Conservation (phyloP, 1,284 basidiomycete genomes). For the Trichosporon faecale region DNA sequence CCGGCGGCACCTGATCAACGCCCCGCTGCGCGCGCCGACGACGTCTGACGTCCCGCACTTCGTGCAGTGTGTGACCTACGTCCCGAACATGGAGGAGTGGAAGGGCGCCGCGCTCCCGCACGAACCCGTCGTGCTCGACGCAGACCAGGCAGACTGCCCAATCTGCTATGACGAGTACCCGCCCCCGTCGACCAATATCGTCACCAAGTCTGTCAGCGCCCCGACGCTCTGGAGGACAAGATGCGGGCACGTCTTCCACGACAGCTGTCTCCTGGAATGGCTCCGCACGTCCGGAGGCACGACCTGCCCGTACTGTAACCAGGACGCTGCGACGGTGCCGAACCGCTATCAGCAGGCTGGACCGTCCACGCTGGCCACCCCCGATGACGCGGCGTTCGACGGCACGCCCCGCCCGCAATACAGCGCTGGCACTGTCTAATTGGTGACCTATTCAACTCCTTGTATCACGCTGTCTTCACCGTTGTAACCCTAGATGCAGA, state of each 20-base stretch:
- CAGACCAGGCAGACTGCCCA: not conserved
- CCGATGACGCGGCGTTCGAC: not conserved
- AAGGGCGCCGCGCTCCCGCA: not conserved
- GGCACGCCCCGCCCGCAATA: too few species aligned
- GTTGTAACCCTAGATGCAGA: too few species aligned
- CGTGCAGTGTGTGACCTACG: not conserved
- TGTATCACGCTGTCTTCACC: too few species aligned
- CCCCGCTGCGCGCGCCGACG: not conserved
- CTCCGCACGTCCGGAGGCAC: not conserved
- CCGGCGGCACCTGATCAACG: not conserved
- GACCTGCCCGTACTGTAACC: not conserved
- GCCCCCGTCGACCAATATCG: not conserved
- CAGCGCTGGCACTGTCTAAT: too few species aligned
- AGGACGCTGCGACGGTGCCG: not conserved
- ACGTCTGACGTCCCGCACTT: not conserved
- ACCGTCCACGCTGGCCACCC: not conserved
- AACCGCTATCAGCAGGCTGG: not conserved
- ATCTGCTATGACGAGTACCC: not conserved
- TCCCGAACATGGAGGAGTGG: not conserved
- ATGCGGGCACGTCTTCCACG: constrained; percentile 3
- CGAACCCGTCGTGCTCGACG: not conserved
- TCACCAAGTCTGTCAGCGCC: not conserved
- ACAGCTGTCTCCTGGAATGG: not conserved
- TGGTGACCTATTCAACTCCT: too few species aligned
- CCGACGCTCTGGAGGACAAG: not conserved